phyloP scores from a whole-genome alignment of 768 basidiomycete genomes.

The Boletus tylopilopsis region DNA sequence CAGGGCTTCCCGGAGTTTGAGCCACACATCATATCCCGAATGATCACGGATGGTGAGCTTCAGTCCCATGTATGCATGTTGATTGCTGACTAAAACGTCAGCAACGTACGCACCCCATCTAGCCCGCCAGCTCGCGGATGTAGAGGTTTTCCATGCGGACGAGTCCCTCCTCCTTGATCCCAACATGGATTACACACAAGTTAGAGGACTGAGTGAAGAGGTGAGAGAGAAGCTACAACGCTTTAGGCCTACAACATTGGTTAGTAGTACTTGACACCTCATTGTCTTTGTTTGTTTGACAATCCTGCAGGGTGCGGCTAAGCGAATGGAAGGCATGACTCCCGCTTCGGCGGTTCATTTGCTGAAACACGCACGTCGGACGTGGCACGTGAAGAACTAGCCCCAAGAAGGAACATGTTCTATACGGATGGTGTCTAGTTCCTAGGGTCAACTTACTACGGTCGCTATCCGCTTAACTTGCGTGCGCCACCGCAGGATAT shows the following conservation, averaged over 20 bases:
- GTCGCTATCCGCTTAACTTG: too few relatives aligned
- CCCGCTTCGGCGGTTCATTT: slow-evolving; percentile 69
- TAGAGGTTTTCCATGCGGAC: slow-evolving; percentile 70
- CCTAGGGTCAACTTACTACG: neutral
- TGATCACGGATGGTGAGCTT: slow-evolving; percentile 66
- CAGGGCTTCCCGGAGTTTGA: slow-evolving; percentile 43
- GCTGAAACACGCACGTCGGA: slow-evolving; percentile 56
- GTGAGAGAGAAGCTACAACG: slow-evolving; percentile 59
- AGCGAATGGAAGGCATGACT: slow-evolving; percentile 92
- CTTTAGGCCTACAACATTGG: slow-evolving; percentile 68
- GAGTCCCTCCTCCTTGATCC: slow-evolving; percentile 69
- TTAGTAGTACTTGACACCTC: slow-evolving; percentile 19
- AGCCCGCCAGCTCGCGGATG: slow-evolving; percentile 68
- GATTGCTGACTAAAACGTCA: slow-evolving; percentile 24
- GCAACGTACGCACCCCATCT: slow-evolving; percentile 63
- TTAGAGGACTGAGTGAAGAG: slow-evolving; percentile 74
- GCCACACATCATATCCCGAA: slow-evolving; percentile 50
- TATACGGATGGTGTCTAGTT: neutral
- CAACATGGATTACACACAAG: slow-evolving; percentile 59
- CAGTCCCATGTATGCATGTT: neutral
- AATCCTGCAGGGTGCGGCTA: slow-evolving; percentile 73
- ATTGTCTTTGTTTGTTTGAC: neutral
- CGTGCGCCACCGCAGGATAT: too few relatives aligned
- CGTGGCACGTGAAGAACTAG: slow-evolving; percentile 16
- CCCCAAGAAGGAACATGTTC: neutral